A percentile compares a stretch with the other conserved stretches of the same genome.
Conservation (phyloP, 1,139 yeast genomes). For the Candida neerlandica region DNA sequence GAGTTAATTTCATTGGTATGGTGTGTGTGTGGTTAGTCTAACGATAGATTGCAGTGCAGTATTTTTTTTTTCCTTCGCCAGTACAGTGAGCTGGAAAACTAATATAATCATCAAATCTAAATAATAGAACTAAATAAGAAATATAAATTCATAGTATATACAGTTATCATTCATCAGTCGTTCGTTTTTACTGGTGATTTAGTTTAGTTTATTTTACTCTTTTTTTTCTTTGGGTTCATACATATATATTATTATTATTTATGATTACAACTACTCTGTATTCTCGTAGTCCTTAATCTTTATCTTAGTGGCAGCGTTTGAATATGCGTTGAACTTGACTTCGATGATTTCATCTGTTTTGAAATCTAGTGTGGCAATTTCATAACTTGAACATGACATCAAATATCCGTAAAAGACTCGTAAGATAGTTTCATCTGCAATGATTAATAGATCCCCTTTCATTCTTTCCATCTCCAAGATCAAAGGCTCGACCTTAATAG, state of each 20-base stretch:
- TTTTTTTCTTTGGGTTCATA: too few species aligned
- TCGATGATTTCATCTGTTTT: conserved; percentile 84
- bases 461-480: conserved; percentile 91
- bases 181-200: background rate
- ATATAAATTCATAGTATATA: background rate
- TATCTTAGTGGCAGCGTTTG: conserved; percentile 63
- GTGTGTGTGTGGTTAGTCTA: background rate
- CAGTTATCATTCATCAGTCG: background rate
- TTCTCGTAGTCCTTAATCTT: conserved; percentile 29
- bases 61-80: background rate
- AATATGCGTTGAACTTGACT: conserved; percentile 84
- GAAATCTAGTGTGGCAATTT: conserved; percentile 78
- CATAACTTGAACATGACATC: conserved; percentile 88
- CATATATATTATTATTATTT: background rate
- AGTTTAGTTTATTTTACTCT: background rate
- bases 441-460: conserved; percentile 82
- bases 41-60: background rate
- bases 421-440: conserved; percentile 91
- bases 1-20: conserved; percentile 24
- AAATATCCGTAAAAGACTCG: conserved; percentile 90
- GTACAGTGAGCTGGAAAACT: background rate
- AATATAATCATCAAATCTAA: background rate
- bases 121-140: background rate
- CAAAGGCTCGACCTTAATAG: conserved; percentile 90
- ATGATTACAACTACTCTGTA: background rate